phyloP scores from a whole-genome alignment of 805 yeast genomes.

The Priceomyces melissophilus region DNA sequence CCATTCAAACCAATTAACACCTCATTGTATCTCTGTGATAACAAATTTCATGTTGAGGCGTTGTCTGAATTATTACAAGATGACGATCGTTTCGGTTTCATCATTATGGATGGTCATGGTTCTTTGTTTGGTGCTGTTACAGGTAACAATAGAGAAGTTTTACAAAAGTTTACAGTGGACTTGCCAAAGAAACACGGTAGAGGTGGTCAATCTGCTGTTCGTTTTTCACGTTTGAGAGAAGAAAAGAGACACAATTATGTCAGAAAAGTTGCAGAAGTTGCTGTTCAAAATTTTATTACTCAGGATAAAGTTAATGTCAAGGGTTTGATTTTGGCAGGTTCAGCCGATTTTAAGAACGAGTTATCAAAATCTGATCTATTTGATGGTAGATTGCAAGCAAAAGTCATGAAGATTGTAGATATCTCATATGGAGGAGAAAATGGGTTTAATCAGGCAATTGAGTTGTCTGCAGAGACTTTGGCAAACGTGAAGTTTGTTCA shows the following conservation, averaged over 20 bases:
- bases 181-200: constrained; percentile 99
- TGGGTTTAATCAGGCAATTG: constrained; percentile 99
- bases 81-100: constrained; percentile 96
- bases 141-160: constrained; percentile 94
- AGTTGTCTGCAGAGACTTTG: constrained; percentile 92
- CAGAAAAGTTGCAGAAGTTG: constrained; percentile 96
- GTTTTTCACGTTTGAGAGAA: constrained; percentile 98
- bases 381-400: constrained; percentile 82
- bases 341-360: constrained; percentile 98
- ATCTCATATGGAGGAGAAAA: constrained; percentile 99
- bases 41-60: constrained; percentile 97
- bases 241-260: constrained; percentile 99
- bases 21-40: constrained; percentile 91
- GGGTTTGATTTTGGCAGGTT: constrained; percentile 96
- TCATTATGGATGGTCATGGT: constrained; percentile 99
- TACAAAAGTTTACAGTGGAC: constrained; percentile 94
- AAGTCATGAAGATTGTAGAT: constrained; percentile 90
- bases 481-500: constrained; percentile 97
- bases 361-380: constrained; percentile 89
- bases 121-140: constrained; percentile 91
- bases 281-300: constrained; percentile 96
- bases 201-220: constrained; percentile 99
- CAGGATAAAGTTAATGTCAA: constrained; percentile 90
- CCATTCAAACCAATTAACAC: constrained; percentile 99
- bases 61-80: constrained; percentile 88